Conservation (phyloP, 192 early-diverging fungal species). For the Coemansia sp. region DNA sequence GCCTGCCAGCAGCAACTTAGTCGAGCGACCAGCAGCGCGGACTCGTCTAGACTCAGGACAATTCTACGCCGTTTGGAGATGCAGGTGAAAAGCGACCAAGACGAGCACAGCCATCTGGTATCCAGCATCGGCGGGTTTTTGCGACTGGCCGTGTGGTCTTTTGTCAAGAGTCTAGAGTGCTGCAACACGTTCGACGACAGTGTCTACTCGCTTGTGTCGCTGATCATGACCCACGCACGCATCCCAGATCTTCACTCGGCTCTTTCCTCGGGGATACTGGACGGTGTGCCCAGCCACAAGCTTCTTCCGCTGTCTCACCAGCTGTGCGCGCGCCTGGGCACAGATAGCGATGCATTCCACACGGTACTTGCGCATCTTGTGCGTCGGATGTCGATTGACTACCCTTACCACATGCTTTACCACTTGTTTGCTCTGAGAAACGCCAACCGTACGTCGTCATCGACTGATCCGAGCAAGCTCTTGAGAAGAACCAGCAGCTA, state of each 20-base stretch:
- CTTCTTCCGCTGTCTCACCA: slow-evolving; percentile 50
- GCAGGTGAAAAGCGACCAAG: slow-evolving; percentile 38
- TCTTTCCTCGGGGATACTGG: slow-evolving; percentile 19
- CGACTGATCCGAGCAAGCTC: slow-evolving; percentile 1
- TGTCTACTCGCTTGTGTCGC: slow-evolving; percentile 42
- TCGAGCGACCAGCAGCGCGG: slow-evolving; percentile 10
- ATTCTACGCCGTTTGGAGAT: slow-evolving; percentile 36
- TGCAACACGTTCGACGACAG: slow-evolving; percentile 38
- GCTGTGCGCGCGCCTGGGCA: slow-evolving; percentile 50
- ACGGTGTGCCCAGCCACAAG: slow-evolving; percentile 46
- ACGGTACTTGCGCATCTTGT: slow-evolving; percentile 23
- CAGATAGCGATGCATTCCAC: slow-evolving; percentile 32
- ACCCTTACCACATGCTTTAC: slow-evolving; percentile 46
- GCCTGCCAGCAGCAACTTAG: slow-evolving; percentile 36
- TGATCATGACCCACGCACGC: slow-evolving; percentile 44
- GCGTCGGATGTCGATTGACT: slow-evolving; percentile 40
- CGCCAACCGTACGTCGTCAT: slow-evolving; percentile 33
- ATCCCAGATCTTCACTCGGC: slow-evolving; percentile 23
- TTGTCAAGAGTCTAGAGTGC: slow-evolving; percentile 39
- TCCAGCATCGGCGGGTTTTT: slow-evolving; percentile 38
- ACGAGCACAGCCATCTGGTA: slow-evolving; percentile 30
- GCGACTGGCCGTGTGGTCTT: slow-evolving; percentile 43
- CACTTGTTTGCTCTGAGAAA: slow-evolving; percentile 51
- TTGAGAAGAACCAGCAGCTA: slow-evolving; percentile 14
- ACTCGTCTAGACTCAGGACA: slow-evolving; percentile 19